Evolutionary conservation across 2,329 filamentous ascomycete genomes (phyloP).

Genomic region (Hypoxylon sp.): DNA sequence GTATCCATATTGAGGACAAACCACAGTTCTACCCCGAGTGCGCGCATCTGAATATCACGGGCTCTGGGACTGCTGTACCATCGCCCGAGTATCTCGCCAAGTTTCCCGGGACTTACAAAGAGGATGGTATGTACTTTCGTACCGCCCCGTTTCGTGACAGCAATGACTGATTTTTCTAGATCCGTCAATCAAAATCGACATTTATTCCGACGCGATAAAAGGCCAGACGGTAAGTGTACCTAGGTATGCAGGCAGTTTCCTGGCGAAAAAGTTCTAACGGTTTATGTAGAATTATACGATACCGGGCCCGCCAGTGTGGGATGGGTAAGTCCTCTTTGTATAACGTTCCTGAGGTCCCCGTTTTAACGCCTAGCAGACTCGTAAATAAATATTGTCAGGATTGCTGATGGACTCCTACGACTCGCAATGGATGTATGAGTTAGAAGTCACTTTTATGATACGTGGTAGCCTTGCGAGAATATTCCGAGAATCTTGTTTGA

Average conservation of each 20-base stretch:
- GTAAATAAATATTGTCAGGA: conserved; percentile 43
- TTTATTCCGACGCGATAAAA: conserved; percentile 54
- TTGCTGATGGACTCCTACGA: conserved; percentile 17
- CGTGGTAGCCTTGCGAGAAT: not conserved
- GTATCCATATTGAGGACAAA: conserved; percentile 62
- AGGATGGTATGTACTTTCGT: conserved; percentile 50
- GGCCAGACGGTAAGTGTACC: conserved; percentile 51
- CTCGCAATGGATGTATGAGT: not conserved
- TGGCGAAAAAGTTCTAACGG: conserved; percentile 23
- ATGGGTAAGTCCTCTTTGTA: conserved; percentile 47
- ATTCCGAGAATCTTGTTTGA: not conserved
- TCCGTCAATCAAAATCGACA: conserved; percentile 55
- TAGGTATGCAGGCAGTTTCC: not conserved
- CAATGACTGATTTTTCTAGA: conserved; percentile 46
- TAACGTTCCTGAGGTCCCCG: not conserved
- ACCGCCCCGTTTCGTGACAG: not conserved
- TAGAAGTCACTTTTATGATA: not conserved
- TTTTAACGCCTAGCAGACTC: conserved; percentile 26
- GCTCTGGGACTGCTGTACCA: conserved; percentile 48
- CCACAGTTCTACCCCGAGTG: conserved; percentile 61
- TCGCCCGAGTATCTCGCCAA: conserved; percentile 48
- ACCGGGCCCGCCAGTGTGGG: conserved; percentile 56
- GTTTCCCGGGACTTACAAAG: conserved; percentile 55
- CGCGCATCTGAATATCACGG: conserved; percentile 54
- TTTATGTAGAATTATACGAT: conserved; percentile 54